These are phyloP conservation scores for Clarireedia paspali DNA, from an alignment of 2,329 filamentous ascomycete genomes.

Conservation along the genomic window DNA sequence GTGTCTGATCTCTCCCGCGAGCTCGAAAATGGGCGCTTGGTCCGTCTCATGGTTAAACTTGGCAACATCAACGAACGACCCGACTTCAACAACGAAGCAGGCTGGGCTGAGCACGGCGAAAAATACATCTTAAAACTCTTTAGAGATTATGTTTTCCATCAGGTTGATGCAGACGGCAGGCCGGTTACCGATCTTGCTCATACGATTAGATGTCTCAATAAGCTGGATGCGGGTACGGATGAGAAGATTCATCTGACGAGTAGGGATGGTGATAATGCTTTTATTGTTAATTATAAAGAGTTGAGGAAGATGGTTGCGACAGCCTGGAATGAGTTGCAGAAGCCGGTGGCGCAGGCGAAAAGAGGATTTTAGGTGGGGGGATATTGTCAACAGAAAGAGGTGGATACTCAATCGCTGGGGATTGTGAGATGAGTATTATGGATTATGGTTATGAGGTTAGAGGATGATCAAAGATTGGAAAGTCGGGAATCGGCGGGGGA, in stretches of 20 bases:
- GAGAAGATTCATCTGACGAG: constrained; percentile 82
- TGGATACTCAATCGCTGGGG: too few species aligned
- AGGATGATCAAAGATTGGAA: too few species aligned
- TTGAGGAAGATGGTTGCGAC: constrained; percentile 58
- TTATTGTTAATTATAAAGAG: constrained; percentile 86
- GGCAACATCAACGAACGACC: constrained; percentile 84
- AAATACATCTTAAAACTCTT: constrained; percentile 91
- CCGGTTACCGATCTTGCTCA: constrained; percentile 83
- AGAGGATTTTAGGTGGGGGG: neutral
- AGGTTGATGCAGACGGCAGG: constrained; percentile 77
- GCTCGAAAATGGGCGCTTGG: constrained; percentile 81
- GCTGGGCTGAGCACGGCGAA: constrained; percentile 89
- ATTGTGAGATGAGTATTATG: too few species aligned
- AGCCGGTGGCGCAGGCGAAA: constrained; percentile 10
- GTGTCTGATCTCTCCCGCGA: constrained; percentile 67
- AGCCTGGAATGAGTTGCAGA: constrained; percentile 48
- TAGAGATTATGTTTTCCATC: constrained; percentile 95
- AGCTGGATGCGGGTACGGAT: constrained; percentile 81
- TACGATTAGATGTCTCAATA: constrained; percentile 80
- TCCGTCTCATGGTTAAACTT: constrained; percentile 74
- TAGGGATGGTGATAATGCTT: constrained; percentile 81
- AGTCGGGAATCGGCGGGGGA: too few species aligned
- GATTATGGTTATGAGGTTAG: too few species aligned
- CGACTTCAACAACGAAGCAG: constrained; percentile 68
- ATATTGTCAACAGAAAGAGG: too few species aligned